Conservation (phyloP, 192 early-diverging fungal species). For the Coemansia sp. region DNA sequence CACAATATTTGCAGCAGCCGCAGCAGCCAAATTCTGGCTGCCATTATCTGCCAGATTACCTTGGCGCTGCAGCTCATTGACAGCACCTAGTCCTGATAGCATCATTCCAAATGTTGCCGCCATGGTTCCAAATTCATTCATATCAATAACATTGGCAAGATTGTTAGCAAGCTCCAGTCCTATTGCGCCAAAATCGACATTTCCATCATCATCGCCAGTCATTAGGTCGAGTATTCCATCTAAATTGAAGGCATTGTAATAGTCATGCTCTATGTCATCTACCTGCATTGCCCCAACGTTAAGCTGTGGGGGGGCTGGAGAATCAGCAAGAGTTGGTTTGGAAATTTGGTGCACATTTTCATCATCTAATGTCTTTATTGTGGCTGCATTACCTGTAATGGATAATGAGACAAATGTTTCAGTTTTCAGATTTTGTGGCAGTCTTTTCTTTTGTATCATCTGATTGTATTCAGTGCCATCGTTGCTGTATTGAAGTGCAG, state of each 20-base stretch:
- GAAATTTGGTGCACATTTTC: not conserved
- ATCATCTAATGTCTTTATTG: not conserved
- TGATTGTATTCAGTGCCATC: constrained; percentile 16
- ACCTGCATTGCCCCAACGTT: not conserved
- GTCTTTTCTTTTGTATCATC: constrained; percentile 5
- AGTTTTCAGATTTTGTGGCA: not conserved
- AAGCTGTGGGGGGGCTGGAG: not conserved
- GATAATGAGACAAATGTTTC: not conserved
- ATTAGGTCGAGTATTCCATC: constrained; percentile 42
- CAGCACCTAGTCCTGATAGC: constrained; percentile 46
- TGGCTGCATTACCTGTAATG: not conserved
- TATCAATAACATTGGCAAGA: constrained; percentile 46
- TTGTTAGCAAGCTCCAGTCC: constrained; percentile 43
- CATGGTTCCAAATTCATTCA: constrained; percentile 47
- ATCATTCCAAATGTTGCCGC: constrained; percentile 39
- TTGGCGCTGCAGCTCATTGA: constrained; percentile 31
- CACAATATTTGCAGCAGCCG: constrained; percentile 7
- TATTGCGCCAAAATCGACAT: constrained; percentile 51
- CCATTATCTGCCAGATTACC: not conserved
- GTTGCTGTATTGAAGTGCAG: constrained; percentile 7
- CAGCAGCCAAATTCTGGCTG: not conserved
- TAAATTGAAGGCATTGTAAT: constrained; percentile 32
- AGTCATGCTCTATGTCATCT: not conserved
- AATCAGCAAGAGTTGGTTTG: not conserved
- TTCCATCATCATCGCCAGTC: constrained; percentile 45